phyloP scores from a whole-genome alignment of 148 eudicot species.

The Silene latifolia region DNA sequence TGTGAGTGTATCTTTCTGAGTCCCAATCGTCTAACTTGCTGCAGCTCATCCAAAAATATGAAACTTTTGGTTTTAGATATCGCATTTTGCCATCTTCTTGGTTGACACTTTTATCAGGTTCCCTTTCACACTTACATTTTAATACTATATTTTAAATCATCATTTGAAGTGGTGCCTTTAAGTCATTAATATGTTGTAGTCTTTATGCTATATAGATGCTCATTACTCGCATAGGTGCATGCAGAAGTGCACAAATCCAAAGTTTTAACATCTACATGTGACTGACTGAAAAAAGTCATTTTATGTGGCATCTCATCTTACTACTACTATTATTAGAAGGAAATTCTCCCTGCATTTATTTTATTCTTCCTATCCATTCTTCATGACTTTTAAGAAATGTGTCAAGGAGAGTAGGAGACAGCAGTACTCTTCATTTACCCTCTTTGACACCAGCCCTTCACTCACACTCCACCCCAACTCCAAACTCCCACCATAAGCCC shows the following conservation, averaged over 20 bases:
- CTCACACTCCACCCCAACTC: too few relatives aligned
- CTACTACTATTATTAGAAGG: too few relatives aligned
- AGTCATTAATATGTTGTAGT: background rate
- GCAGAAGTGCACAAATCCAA: background rate
- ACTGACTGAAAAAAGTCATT: too few relatives aligned
- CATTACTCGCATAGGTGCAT: background rate
- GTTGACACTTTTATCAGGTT: background rate
- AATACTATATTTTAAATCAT: background rate
- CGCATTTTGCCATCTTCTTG: conserved; percentile 1
- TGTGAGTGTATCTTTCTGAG: conserved; percentile 6
- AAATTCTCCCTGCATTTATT: too few relatives aligned
- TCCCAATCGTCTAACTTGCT: conserved; percentile 5
- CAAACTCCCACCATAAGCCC: too few relatives aligned
- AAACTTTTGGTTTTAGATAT: conserved; percentile 3
- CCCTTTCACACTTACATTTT: background rate
- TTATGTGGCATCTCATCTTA: too few relatives aligned
- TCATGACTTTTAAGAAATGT: too few relatives aligned
- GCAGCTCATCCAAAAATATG: conserved; percentile 30
- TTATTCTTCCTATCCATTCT: too few relatives aligned
- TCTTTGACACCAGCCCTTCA: too few relatives aligned
- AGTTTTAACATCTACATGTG: background rate
- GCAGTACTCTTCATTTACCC: too few relatives aligned
- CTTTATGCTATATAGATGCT: background rate
- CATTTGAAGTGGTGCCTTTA: background rate
- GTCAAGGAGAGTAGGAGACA: too few relatives aligned